Conservation (phyloP, 2,329 filamentous ascomycete species). For the Thelonectria discophora region DNA sequence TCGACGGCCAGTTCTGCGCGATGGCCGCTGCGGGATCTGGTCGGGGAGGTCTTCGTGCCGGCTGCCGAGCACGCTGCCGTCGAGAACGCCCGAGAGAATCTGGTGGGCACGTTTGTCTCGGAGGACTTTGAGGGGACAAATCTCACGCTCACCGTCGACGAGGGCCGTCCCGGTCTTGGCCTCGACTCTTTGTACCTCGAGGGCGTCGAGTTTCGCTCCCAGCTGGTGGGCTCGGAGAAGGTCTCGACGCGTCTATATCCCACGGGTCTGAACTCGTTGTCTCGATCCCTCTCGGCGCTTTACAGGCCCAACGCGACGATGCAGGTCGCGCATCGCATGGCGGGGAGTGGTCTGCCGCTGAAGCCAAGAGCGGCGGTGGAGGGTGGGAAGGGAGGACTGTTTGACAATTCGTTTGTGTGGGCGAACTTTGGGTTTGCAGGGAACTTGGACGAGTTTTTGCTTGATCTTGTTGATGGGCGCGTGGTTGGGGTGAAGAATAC, state of each 20-base stretch:
- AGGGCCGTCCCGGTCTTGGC: conserved; percentile 26
- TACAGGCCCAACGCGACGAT: conserved; percentile 26
- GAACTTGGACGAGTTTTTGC: conserved; percentile 19
- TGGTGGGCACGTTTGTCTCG: conserved; percentile 31
- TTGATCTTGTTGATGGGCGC: conserved; percentile 24
- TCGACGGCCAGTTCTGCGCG: conserved; percentile 28
- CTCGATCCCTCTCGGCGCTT: conserved; percentile 18
- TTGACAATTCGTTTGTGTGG: conserved; percentile 24
- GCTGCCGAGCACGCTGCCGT: conserved; percentile 33
- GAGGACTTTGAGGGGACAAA: conserved; percentile 23
- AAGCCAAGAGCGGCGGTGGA: conserved; percentile 16
- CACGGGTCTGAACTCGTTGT: conserved; percentile 18
- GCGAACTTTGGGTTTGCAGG: conserved; percentile 16
- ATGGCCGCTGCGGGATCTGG: conserved; percentile 27
- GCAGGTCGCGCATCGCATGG: conserved; percentile 9
- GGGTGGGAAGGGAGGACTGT: conserved; percentile 26
- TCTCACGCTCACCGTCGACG: conserved; percentile 28
- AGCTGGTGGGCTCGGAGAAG: neutral
- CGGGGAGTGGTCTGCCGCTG: neutral
- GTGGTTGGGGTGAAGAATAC: conserved; percentile 20
- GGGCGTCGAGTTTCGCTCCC: neutral
- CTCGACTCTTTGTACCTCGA: conserved; percentile 10
- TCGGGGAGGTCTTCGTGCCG: conserved; percentile 32
- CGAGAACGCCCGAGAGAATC: conserved; percentile 30
- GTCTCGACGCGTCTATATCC: conserved; percentile 24